Evolutionary conservation across 371 early-diverging fungal species (phyloP).

Genomic region (Blyttiomyces sp.): DNA sequence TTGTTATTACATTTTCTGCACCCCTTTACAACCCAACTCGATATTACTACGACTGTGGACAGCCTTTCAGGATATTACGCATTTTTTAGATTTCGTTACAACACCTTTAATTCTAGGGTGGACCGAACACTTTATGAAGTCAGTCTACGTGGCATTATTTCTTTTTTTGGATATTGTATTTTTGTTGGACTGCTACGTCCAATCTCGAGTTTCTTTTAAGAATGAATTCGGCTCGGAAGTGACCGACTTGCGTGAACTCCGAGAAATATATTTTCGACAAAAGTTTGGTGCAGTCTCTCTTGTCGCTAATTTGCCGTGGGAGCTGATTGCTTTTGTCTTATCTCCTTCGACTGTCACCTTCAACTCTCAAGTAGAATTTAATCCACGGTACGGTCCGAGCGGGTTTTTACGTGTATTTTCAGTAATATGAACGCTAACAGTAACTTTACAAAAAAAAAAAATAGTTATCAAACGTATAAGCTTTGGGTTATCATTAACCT

Average conservation of each 20-base stretch:
- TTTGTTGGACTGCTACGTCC: constrained; percentile 24
- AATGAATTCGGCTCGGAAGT: constrained; percentile 27
- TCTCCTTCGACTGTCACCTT: neutral
- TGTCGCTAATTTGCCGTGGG: constrained; percentile 19
- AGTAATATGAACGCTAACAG: neutral
- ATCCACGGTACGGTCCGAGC: neutral
- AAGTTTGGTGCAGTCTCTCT: constrained; percentile 7
- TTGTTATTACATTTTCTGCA: too few relatives aligned
- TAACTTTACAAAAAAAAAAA: constrained; percentile 1
- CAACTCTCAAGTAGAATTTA: neutral
- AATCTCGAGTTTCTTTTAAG: constrained; percentile 12
- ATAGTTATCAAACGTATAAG: constrained; percentile 20
- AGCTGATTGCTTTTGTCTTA: constrained; percentile 8
- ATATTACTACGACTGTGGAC: too few relatives aligned
- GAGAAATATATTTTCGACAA: constrained; percentile 6
- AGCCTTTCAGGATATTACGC: too few relatives aligned
- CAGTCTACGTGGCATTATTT: constrained; percentile 11
- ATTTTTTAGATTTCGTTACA: too few relatives aligned
- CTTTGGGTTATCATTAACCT: constrained; percentile 22
- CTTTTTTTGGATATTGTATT: constrained; percentile 18
- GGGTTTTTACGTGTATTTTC: neutral
- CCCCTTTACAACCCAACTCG: too few relatives aligned
- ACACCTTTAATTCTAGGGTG: too few relatives aligned
- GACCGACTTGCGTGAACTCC: constrained; percentile 1
- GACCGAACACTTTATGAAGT: constrained; percentile 21